A percentile compares a stretch with the other conserved stretches of the same genome.
Conservation (phyloP, 495 filamentous ascomycete species). For the Tuber calosporum region DNA sequence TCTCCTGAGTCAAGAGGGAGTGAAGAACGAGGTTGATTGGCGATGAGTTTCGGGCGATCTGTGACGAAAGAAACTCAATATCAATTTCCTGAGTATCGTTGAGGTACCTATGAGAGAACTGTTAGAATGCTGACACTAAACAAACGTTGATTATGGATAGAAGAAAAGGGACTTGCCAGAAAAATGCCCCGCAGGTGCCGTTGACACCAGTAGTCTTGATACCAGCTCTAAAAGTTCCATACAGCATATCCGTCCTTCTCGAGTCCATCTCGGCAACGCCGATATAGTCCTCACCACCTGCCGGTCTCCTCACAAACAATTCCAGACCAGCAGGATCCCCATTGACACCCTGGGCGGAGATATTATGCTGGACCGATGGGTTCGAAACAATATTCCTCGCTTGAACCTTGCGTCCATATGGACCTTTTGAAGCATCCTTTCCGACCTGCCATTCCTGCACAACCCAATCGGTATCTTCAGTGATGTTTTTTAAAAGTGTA, state of each 20-base stretch:
- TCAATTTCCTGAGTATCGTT: constrained; percentile 76
- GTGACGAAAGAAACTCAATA: constrained; percentile 62
- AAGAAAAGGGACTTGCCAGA: constrained; percentile 52
- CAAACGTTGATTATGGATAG: constrained; percentile 9
- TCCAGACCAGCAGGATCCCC: constrained; percentile 54
- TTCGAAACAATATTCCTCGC: constrained; percentile 52
- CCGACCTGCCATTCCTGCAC: constrained; percentile 59
- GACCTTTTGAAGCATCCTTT: constrained; percentile 50
- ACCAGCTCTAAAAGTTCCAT: constrained; percentile 59
- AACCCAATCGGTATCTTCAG: constrained; percentile 52
- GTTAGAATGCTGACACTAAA: constrained; percentile 10
- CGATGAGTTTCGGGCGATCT: constrained; percentile 51
- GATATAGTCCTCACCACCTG: constrained; percentile 47
- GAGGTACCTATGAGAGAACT: constrained; percentile 47
- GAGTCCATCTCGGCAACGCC: constrained; percentile 56
- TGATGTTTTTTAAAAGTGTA: constrained; percentile 49
- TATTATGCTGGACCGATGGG: constrained; percentile 44
- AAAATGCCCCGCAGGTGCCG: constrained; percentile 71
- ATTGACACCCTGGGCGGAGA: constrained; percentile 44
- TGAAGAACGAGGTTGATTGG: constrained; percentile 69
- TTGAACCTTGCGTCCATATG: constrained; percentile 58
- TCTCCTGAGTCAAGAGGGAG: constrained; percentile 50
- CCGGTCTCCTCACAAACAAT: constrained; percentile 51
- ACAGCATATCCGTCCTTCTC: constrained; percentile 52
- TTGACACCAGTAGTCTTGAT: constrained; percentile 54